Evolutionary conservation across 306 rosid species (phyloP).

Genomic region (Cucurbita moschata): DNA sequence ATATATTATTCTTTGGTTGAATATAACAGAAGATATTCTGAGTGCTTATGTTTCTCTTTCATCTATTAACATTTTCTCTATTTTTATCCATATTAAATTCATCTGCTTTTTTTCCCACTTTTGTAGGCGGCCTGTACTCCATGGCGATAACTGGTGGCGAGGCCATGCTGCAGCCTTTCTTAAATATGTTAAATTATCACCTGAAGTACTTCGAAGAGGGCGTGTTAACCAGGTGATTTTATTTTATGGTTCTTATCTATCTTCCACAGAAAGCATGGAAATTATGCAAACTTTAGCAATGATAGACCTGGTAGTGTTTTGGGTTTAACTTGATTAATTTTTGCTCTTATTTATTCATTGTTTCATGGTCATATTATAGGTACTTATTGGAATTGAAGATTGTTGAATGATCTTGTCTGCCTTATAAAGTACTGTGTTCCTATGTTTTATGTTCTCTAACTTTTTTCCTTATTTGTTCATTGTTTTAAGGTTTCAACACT

Average conservation of each 20-base stretch:
- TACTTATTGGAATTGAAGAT: not conserved
- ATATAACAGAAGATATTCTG: not conserved
- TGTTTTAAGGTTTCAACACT: not conserved
- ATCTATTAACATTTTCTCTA: not conserved
- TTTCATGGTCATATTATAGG: not conserved
- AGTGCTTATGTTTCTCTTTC: not conserved
- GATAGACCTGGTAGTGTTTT: not conserved
- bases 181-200: constrained; percentile 51
- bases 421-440: not conserved
- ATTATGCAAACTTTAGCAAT: not conserved
- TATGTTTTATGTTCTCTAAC: not conserved
- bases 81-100: not conserved
- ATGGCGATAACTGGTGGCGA: constrained; percentile 95
- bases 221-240: constrained; percentile 70
- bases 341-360: not conserved
- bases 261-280: not conserved
- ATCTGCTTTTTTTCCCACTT: constrained; percentile 13
- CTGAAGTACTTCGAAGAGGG: constrained; percentile 68
- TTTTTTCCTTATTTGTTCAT: not conserved
- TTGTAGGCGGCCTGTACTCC: constrained; percentile 56
- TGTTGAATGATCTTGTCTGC: not conserved
- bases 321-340: not conserved
- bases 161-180: constrained; percentile 94
- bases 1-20: not conserved
- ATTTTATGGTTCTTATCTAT: not conserved